phyloP scores from a whole-genome alignment of 148 eudicot species.

The Suaeda aralocaspica region DNA sequence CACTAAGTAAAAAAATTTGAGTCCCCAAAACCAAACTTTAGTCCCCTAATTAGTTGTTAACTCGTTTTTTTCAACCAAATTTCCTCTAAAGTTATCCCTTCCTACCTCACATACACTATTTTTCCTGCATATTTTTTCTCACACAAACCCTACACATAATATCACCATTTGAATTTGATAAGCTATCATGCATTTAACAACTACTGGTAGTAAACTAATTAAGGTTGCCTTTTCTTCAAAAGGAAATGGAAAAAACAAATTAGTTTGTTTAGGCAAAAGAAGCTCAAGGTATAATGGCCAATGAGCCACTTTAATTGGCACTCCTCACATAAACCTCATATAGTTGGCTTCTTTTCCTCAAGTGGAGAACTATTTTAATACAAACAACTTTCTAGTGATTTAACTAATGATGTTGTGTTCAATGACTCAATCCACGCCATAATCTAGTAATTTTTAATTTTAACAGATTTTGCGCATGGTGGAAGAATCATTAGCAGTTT shows the following conservation, averaged over 20 bases:
- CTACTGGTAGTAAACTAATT: no score
- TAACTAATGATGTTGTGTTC: constrained; percentile 8
- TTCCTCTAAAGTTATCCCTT: no score
- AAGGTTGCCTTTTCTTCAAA: constrained; percentile 8
- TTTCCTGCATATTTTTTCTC: no score
- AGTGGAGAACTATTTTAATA: constrained; percentile 20
- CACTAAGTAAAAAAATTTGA: no score
- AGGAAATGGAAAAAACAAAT: constrained; percentile 7
- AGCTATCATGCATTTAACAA: no score
- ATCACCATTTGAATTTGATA: no score
- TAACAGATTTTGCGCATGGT: constrained; percentile 12
- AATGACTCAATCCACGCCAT: constrained; percentile 2
- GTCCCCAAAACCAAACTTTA: no score
- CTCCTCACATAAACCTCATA: constrained; percentile 26
- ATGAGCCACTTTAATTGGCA: constrained; percentile 26
- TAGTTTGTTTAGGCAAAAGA: constrained; percentile 23
- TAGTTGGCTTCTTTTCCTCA: constrained; percentile 29
- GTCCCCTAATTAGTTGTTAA: no score
- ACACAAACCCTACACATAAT: no score
- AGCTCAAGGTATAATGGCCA: constrained; percentile 20
- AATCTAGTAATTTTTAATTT: constrained; percentile 1
- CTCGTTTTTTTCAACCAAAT: no score
- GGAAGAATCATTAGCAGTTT: constrained; percentile 1
- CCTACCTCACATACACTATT: no score
- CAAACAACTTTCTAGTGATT: neutral